Conservation (phyloP, 768 basidiomycete genomes). For the Dioszegia crocea region DNA sequence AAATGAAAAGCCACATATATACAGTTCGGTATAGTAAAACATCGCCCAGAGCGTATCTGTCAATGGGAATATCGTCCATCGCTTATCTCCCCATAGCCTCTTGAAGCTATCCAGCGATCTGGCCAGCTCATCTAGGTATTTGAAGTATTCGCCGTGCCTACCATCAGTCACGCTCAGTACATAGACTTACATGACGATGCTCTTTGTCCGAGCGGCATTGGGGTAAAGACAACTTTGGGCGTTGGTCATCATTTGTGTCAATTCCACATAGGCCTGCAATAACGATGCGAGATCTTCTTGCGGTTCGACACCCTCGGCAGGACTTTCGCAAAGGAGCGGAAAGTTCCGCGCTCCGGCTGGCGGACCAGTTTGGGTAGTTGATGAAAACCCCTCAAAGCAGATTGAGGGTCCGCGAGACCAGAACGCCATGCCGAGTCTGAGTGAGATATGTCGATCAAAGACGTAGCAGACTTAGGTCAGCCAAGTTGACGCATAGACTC, state of each 20-base stretch:
- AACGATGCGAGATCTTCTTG: constrained; percentile 34
- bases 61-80: constrained; percentile 38
- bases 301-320: constrained; percentile 6
- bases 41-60: constrained; percentile 36
- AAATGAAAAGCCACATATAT: constrained; percentile 39
- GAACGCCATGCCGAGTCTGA: constrained; percentile 44
- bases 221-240: constrained; percentile 46
- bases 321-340: constrained; percentile 29
- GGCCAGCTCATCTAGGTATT: constrained; percentile 42
- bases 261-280: constrained; percentile 39
- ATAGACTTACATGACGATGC: constrained; percentile 25
- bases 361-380: constrained; percentile 40
- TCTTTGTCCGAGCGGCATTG: constrained; percentile 30
- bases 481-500: constrained; percentile 12
- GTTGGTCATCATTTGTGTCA: constrained; percentile 44
- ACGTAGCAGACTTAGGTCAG: constrained; percentile 39
- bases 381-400: constrained; percentile 44
- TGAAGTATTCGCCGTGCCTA: constrained; percentile 38
- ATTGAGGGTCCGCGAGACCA: constrained; percentile 45
- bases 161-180: not conserved
- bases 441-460: constrained; percentile 45
- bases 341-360: constrained; percentile 39
- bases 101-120: constrained; percentile 38
- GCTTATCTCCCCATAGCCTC: constrained; percentile 28
- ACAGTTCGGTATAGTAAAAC: constrained; percentile 35